Base-by-base conservation (phyloP, 1,284 basidiomycete species). In the Ceratobasidium papillatum region DNA sequence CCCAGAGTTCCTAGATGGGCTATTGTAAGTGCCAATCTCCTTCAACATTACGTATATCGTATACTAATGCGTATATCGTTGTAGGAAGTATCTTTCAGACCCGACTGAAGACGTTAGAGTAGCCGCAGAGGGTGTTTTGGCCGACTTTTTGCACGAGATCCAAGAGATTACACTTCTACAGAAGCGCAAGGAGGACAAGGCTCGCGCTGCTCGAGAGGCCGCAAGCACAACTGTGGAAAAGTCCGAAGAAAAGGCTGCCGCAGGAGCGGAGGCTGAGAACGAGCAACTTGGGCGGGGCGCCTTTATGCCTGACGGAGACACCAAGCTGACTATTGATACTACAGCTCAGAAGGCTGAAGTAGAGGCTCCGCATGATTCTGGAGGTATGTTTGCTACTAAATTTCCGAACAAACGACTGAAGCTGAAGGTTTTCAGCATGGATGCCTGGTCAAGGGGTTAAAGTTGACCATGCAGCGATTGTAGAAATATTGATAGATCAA, bases 401-500 rank as follows among this genome's bases (percentile, higher is more conserved):
- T 19, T 75, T 52, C 43, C 62, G 81, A 25, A 82, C 83, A 1
- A 80, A 83, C 41, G 27, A 54, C 14, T 25, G 25, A 27, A 32
- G 9, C 5, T 22, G 25, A 27, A 78, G 80, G 47, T 77, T 80
- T 30, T 79, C 80, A 87, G 93, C 89, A 58, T 99, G 95, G 94
- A 85, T 94, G 47, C 95, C 95, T 32, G 96, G 96, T 2, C 95
- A 98, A 84, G 95, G 94, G 1, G 95, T 99, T 7, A 88, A 88
- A 75, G 92, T 99, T 75, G 92, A 99, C 81, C 95, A 97, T 81
- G 89, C 91, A 4, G 91, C 95, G 9, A 95, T 99, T 74, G 90
- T 99, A 74, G 95, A 99, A 79, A 99, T 98, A 77, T 85, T 99
- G 47, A 90, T 99, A n/a, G 88, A 91, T 77, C 95, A 98, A 80